A percentile compares a stretch with the other conserved stretches of the same genome.
These are phyloP conservation scores for Russula emetica DNA, from an alignment of 768 basidiomycete genomes.

Conservation along the genomic window DNA sequence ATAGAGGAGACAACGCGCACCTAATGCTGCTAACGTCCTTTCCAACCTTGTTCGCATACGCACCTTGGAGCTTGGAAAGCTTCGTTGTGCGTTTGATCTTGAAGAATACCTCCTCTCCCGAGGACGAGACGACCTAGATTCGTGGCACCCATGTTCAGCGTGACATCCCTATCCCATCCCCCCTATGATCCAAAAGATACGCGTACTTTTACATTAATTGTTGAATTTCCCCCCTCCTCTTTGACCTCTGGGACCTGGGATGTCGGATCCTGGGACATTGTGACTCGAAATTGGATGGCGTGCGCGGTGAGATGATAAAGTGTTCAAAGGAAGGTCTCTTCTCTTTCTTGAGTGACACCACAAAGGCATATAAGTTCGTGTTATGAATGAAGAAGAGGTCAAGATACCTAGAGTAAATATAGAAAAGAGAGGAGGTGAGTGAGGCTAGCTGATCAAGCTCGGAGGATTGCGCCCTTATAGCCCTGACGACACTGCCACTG, in stretches of 20 bases:
- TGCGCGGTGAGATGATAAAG: neutral
- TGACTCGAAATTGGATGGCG: neutral
- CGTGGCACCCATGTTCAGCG: conserved; percentile 1
- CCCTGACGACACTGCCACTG: no score
- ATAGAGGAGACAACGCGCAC: conserved; percentile 43
- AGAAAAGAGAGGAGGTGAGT: conserved; percentile 11
- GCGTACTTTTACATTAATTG: conserved; percentile 77
- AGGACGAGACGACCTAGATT: conserved; percentile 63
- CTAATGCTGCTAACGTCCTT: conserved; percentile 85
- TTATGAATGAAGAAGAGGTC: no score
- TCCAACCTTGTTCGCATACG: conserved; percentile 89
- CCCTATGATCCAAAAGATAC: neutral
- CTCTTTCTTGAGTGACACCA: neutral
- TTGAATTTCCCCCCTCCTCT: conserved; percentile 48
- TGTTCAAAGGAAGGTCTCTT: conserved; percentile 1
- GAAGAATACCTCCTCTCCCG: conserved; percentile 90
- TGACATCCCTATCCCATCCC: neutral
- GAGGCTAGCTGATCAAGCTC: conserved; percentile 8
- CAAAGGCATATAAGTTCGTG: no score
- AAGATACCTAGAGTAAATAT: neutral
- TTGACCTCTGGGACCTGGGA: neutral
- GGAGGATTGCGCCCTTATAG: conserved; percentile 14
- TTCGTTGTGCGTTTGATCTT: conserved; percentile 95
- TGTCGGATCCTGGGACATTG: conserved; percentile 11
- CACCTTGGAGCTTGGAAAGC: conserved; percentile 86